Conservation (phyloP, 2,329 filamentous ascomycete species). For the Paracamarosporium sp. region DNA sequence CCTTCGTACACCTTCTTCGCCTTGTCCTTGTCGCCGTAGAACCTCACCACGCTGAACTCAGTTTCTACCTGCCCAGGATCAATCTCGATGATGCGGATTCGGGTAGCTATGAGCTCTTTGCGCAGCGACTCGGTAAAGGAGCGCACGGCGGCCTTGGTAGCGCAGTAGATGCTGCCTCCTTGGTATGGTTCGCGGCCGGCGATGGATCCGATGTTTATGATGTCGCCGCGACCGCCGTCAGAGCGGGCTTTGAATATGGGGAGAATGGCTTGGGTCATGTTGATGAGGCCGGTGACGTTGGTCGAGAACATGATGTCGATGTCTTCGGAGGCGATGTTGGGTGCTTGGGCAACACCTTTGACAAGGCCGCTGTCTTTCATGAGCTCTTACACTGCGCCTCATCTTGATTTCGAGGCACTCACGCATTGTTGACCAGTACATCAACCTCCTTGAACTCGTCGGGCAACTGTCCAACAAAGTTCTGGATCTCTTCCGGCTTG, state of each 20-base stretch:
- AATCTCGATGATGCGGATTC: constrained; percentile 84
- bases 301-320: constrained; percentile 88
- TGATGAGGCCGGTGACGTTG: constrained; percentile 93
- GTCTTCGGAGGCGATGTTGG: constrained; percentile 81
- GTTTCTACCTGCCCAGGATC: constrained; percentile 95
- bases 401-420: constrained; percentile 39
- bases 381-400: background rate
- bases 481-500: constrained; percentile 74
- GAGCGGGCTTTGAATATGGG: constrained; percentile 75
- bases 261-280: constrained; percentile 92
- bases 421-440: constrained; percentile 96
- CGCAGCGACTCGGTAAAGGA: constrained; percentile 84
- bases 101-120: constrained; percentile 80
- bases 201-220: constrained; percentile 94
- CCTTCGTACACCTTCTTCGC: constrained; percentile 86
- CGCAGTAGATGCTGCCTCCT: constrained; percentile 90
- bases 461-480: constrained; percentile 76
- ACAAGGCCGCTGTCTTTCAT: constrained; percentile 74
- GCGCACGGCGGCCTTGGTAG: constrained; percentile 86
- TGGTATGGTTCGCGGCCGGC: constrained; percentile 88
- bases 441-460: constrained; percentile 85
- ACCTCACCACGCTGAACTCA: constrained; percentile 88
- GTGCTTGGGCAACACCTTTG: constrained; percentile 84
- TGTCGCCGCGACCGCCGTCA: constrained; percentile 82
- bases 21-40: constrained; percentile 86